Evolutionary conservation across 352 stramenopile species (phyloP).

Genomic region (Peronospora farinosa): DNA sequence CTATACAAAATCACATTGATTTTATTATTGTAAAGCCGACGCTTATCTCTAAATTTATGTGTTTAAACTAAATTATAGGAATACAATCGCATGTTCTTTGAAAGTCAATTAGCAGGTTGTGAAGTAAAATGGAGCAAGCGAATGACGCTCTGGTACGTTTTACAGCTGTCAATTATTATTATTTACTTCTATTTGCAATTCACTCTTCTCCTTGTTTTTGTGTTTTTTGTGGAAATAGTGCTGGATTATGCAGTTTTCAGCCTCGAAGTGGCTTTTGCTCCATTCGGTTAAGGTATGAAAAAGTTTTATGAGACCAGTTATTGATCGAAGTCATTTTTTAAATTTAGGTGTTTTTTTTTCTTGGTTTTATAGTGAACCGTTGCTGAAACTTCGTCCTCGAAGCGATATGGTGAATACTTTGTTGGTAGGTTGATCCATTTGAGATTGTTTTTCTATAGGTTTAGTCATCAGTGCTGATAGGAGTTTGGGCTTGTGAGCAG

Average conservation of each 20-base stretch:
- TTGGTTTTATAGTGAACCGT: slow-evolving; percentile 50
- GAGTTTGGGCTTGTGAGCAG: slow-evolving; percentile 21
- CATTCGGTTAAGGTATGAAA: slow-evolving; percentile 62
- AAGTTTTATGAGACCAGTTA: not conserved
- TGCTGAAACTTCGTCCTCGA: slow-evolving; percentile 74
- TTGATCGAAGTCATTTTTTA: not conserved
- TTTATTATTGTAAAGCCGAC: no score
- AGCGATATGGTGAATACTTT: slow-evolving; percentile 85
- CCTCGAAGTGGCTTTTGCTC: slow-evolving; percentile 73
- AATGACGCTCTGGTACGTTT: slow-evolving; percentile 82
- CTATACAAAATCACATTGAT: not conserved
- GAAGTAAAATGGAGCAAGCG: slow-evolving; percentile 87
- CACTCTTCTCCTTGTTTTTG: not conserved
- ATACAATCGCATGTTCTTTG: slow-evolving; percentile 82
- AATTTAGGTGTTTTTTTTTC: not conserved
- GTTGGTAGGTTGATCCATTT: slow-evolving; percentile 36
- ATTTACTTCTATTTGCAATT: not conserved
- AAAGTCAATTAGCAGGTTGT: slow-evolving; percentile 62
- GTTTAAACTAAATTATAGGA: slow-evolving; percentile 47
- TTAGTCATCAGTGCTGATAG: not conserved
- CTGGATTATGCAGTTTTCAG: slow-evolving; percentile 77
- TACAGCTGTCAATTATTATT: no score
- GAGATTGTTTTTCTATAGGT: not conserved
- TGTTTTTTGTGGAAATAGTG: slow-evolving; percentile 30
- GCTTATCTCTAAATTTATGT: not conserved